Conservation (phyloP, 2,329 filamentous ascomycete genomes). For the Colletotrichum sp. region DNA sequence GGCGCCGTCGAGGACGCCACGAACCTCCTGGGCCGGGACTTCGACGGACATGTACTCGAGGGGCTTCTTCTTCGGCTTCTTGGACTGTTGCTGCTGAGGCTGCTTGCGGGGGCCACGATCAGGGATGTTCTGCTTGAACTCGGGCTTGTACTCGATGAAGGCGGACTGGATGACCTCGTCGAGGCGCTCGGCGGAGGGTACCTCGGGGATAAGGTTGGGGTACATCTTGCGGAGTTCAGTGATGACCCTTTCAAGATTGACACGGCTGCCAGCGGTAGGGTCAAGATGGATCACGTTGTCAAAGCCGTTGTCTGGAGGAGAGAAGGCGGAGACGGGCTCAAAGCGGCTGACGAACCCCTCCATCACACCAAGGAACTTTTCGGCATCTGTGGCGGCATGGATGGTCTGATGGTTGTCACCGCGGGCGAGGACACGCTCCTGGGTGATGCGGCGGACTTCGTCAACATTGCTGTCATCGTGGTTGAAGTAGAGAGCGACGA, state of each 20-base stretch:
- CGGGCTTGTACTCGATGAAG: conserved; percentile 77
- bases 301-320: conserved; percentile 79
- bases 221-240: conserved; percentile 75
- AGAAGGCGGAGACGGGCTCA: conserved; percentile 72
- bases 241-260: conserved; percentile 84
- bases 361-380: conserved; percentile 90
- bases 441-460: conserved; percentile 76
- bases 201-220: conserved; percentile 73
- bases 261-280: conserved; percentile 75
- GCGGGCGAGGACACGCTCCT: conserved; percentile 78
- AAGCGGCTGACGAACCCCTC: conserved; percentile 90
- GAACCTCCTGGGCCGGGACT: conserved; percentile 47
- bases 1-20: conserved; percentile 67
- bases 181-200: conserved; percentile 76
- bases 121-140: conserved; percentile 77
- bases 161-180: conserved; percentile 80
- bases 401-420: conserved; percentile 99
- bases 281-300: conserved; percentile 87
- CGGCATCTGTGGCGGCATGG: conserved; percentile 75
- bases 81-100: conserved; percentile 32
- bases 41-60: conserved; percentile 64
- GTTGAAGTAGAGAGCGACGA: conserved; percentile 88
- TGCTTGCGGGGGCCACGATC: conserved; percentile 52
- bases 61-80: conserved; percentile 48
- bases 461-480: conserved; percentile 80